Evolutionary conservation across 257 asterid genomes (phyloP).

Genomic region (Gardenia jasminoides): DNA sequence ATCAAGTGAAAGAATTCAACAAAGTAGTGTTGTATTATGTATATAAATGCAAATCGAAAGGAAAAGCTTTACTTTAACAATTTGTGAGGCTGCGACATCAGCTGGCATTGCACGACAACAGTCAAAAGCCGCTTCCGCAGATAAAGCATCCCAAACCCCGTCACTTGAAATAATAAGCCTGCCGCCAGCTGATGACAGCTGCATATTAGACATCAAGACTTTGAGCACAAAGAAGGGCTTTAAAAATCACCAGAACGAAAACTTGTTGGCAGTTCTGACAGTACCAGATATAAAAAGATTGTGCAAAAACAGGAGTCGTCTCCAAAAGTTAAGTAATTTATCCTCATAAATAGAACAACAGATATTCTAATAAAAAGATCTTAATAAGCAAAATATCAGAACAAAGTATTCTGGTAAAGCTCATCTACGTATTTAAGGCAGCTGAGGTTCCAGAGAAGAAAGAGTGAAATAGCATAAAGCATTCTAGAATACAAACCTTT

Average conservation of each 20-base stretch:
- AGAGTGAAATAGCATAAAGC: background rate
- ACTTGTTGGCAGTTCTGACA: background rate
- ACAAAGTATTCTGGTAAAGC: background rate
- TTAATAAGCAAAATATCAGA: background rate
- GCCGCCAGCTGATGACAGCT: constrained; percentile 92
- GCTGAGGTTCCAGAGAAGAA: background rate
- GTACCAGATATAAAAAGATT: background rate
- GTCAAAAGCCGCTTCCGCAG: constrained; percentile 84
- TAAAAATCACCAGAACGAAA: background rate
- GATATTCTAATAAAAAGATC: background rate
- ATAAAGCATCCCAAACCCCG: constrained; percentile 97
- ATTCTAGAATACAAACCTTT: constrained; percentile 54
- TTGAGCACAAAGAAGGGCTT: background rate
- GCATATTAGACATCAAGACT: constrained; percentile 31
- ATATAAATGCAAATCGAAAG: background rate
- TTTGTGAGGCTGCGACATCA: constrained; percentile 88
- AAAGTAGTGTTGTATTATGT: background rate
- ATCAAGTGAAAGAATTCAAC: constrained; percentile 8
- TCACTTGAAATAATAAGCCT: constrained; percentile 90
- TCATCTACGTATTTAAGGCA: background rate
- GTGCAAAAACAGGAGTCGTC: background rate
- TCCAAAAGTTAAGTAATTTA: background rate
- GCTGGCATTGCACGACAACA: constrained; percentile 87
- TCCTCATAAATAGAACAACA: background rate
- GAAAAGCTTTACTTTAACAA: constrained; percentile 60